Base-by-base conservation (phyloP, 805 yeast species). In the Pichia membranifaciens region DNA sequence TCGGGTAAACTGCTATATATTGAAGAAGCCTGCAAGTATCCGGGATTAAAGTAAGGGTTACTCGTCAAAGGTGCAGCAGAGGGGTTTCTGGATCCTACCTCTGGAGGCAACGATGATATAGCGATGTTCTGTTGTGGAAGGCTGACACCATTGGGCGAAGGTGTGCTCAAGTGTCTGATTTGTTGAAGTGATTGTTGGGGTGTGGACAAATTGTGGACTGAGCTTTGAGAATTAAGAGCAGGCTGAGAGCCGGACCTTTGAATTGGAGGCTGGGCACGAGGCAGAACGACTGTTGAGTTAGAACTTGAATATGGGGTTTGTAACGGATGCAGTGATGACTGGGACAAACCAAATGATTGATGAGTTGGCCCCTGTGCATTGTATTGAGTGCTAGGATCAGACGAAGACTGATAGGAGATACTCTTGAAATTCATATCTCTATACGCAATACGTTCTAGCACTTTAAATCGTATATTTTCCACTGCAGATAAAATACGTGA, bases 341-440 rank as follows among this genome's bases (percentile, higher is more conserved):
- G 39, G 12, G 10, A 7, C 29, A 25, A 8, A 25, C 29, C 10
- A 10, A 25, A 25, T 25, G 29, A 25, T 10, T 36, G 39, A 15
- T 36, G 39, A n/a, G n/a, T n/a, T 36, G 18, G 39, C 20, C 20
- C 22, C 5, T 33, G 36, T 9, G 21, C 16, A 6, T 6, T 16
- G 20, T 17, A 36, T 6, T 36, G 39, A 6, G 23, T 22, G 15
- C 15, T 6, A 17, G 16, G 23, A 18, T 36, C 39, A 4, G 36
- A 28, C 8, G 34, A 54, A 12, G 56, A 52, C 40, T 52, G 53
- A 31, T 53, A 20, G 3, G 38, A 10, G 5, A 58, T 42, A 34
- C 54, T 57, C 42, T 56, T 61, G 10, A 62, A 36, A 5, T 58
- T 49, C 65, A 62, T 58, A 50, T 64, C 68, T 41, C 67, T 53